Conservation (phyloP, 1,284 basidiomycete genomes). For the Xanthoconium separans region DNA sequence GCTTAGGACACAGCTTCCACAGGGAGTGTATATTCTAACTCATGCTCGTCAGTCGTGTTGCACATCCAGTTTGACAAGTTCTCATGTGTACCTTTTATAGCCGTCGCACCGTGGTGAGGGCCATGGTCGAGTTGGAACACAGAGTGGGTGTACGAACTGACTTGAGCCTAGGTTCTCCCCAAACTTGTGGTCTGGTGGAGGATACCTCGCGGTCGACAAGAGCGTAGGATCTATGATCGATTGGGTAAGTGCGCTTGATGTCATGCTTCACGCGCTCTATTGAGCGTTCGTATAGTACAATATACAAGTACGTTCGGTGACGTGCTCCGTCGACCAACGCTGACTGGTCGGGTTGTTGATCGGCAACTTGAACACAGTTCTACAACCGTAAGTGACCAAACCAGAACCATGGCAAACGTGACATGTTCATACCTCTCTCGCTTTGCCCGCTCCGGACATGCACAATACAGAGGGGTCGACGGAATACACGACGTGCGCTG, state of each 20-base stretch:
- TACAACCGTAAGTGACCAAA: conserved; percentile 52
- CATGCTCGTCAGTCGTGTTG: conserved; percentile 34
- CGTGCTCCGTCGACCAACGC: not conserved
- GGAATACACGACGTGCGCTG: conserved; percentile 47
- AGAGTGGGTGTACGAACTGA: not conserved
- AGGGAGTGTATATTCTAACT: conserved; percentile 37
- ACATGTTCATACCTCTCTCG: not conserved
- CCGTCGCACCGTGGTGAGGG: conserved; percentile 32
- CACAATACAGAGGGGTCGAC: conserved; percentile 38
- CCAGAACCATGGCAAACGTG: not conserved
- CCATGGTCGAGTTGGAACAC: not conserved
- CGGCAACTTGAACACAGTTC: conserved; percentile 38
- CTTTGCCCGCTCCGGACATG: not conserved
- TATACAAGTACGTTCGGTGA: conserved; percentile 37
- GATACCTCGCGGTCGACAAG: conserved; percentile 56
- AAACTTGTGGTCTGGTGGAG: conserved; percentile 37
- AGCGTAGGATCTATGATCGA: conserved; percentile 58
- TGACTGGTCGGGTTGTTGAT: not conserved
- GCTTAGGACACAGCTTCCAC: conserved; percentile 35
- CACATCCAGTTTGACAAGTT: not conserved
- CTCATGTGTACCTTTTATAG: conserved; percentile 12
- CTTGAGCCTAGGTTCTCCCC: conserved; percentile 20
- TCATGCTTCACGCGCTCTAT: not conserved
- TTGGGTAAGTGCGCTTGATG: conserved; percentile 35
- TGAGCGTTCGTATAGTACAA: conserved; percentile 37